Conservation (phyloP, 192 early-diverging fungal genomes). For the Coemansia sp. region DNA sequence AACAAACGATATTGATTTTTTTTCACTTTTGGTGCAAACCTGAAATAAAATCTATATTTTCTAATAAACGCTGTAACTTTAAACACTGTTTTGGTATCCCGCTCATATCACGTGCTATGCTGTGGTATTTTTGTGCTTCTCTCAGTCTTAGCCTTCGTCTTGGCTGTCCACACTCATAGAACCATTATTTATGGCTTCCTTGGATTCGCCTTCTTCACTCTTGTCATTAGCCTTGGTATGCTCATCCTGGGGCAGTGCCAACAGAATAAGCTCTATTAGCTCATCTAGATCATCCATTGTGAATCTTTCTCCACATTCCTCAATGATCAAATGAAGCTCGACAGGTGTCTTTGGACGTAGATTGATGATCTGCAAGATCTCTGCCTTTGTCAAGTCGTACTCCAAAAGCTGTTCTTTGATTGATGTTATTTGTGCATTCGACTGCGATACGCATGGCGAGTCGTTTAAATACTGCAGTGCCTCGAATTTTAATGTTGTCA, state of each 20-base stretch:
- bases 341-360: constrained; percentile 63
- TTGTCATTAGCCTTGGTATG: background rate
- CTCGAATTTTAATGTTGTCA: constrained; percentile 65
- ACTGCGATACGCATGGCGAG: constrained; percentile 63
- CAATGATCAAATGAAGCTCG: constrained; percentile 70
- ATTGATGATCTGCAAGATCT: constrained; percentile 75
- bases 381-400: constrained; percentile 67
- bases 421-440: constrained; percentile 49
- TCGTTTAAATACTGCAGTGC: constrained; percentile 58
- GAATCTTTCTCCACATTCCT: constrained; percentile 72
- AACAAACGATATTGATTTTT: too few relatives aligned
- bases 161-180: constrained; percentile 21
- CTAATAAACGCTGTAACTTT: too few relatives aligned
- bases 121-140: too few relatives aligned
- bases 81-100: too few relatives aligned
- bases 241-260: constrained; percentile 50
- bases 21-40: too few relatives aligned
- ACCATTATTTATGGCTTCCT: constrained; percentile 2
- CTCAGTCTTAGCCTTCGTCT: too few relatives aligned
- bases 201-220: constrained; percentile 8
- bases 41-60: too few relatives aligned
- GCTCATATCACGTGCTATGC: too few relatives aligned
- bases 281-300: constrained; percentile 54
- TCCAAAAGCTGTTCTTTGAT: constrained; percentile 50
- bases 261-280: constrained; percentile 53